Evolutionary conservation across 305 asterid genomes (phyloP), one percentile per base, ranked within the genome.

Genomic region (Ilex paraguariensis): DNA sequence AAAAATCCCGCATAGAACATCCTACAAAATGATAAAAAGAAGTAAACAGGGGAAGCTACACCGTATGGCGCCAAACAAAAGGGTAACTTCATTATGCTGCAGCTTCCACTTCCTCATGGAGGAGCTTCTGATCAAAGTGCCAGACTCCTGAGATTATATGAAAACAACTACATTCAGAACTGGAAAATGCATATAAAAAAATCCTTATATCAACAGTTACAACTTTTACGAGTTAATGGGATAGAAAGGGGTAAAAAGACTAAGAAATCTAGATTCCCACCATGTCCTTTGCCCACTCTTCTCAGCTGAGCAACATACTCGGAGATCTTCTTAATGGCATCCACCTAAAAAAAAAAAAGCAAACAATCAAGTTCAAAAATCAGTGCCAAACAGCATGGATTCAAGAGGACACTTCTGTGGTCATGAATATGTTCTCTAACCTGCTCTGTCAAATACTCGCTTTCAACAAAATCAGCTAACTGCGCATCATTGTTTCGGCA

Each of bases 201-300:
- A 14, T 5, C 28, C 13, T 54, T 8, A 31, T 12, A 14, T 46
- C 15, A 11, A 12, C 0, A 10, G 52, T 0, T 0, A 4, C 6
- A 36, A 36, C 6, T 36, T 36, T 36, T 36, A 36, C 6, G 3
- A 36, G 42, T 36, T 4, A 36, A 36, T 36, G 42, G 6, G 42
- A 36, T 8, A 21, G 28, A 21, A 21, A 21, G 28, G 28, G 28
- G 28, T 21, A 21, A 21, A 21, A 21, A 21, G 28, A 21, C 28
- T 21, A 21, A 21, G 28, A 21, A 21, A 15, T 39, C 60, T n/a
- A 21, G 39, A 16, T 36, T 2, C 69, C 7, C 79, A 89, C 96
- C 96, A 28, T 86, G 95, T 78, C 95, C 96, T 82, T 86, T 84
- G 76, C 95, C 93, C 59, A 89, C 90, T 75, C 95, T 82, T 82